Evolutionary conservation across 2,329 filamentous ascomycete species (phyloP), one percentile per base, ranked within the genome.

Genomic region (Chaetomium sp.): DNA sequence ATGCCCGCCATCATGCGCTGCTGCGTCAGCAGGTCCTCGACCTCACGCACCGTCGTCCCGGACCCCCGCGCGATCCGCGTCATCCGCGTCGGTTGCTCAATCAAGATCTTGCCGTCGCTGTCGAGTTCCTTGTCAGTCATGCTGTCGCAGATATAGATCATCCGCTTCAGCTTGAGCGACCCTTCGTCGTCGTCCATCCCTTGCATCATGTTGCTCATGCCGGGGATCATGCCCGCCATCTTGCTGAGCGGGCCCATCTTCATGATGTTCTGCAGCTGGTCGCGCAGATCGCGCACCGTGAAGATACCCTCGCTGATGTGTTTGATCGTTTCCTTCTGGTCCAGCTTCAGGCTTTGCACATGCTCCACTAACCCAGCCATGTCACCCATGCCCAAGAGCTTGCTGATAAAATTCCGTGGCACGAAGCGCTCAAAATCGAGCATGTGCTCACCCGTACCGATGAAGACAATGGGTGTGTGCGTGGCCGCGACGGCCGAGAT

Each of bases 251-350:
- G 94, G 0, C 94, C 94, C 94, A 99, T 97, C 76, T 99, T 99
- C 91, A 97, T 96, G 68, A 99, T 96, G 67, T 97, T 97, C 56
- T 87, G 88, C 10, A 99, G 84, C 69, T 99, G 95, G 69, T 99
- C 94, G 19, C 94, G 85, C 63, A 99, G 80, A 70, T 99, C 94
- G 54, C 94, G 87, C 37, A 99, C 82, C 0, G 94, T 96, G 72
- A 97, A 99, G 61, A 96, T 91, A 54, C 94, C 94, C 67, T 96
- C 92, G 6, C 90, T 88, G 62, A 99, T 95, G 75, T 99, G 92
- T 77, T 99, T 99, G 80, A 99, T 96, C 3, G 94, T 97, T 66
- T 97, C 92, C 73, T 99, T 97, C 64, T 96, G 94, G 71, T 97
- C 91, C 49, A 96, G 82, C 70, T 95, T 96, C 51, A 99, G 81